phyloP scores from a whole-genome alignment of 371 early-diverging fungal genomes.

The Capniomyces stellatus region DNA sequence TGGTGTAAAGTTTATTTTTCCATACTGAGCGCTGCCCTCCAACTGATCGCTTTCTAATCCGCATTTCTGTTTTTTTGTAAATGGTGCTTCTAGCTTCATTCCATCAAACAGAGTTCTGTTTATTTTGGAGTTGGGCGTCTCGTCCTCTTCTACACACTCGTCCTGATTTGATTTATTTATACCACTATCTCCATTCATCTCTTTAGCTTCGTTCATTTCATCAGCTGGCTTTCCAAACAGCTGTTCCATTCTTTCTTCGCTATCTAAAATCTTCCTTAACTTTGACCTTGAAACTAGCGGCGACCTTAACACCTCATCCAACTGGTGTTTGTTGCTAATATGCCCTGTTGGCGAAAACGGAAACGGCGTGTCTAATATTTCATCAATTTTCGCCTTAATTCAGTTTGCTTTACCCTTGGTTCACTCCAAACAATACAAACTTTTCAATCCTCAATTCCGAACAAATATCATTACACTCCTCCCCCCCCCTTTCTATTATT shows the following conservation, averaged over 20 bases:
- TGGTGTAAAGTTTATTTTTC: too few relatives aligned
- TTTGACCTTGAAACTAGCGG: background rate
- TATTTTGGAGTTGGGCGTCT: background rate
- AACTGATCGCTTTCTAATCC: background rate
- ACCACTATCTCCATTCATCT: too few relatives aligned
- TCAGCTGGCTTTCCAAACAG: background rate
- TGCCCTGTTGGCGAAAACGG: constrained; percentile 20
- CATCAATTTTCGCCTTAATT: too few relatives aligned
- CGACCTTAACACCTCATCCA: background rate
- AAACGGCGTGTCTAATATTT: constrained; percentile 14
- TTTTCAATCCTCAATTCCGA: too few relatives aligned
- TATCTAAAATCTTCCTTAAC: background rate
- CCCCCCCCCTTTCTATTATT: too few relatives aligned
- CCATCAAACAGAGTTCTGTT: background rate
- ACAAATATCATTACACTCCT: too few relatives aligned
- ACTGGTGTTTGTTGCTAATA: background rate
- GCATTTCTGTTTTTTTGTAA: background rate
- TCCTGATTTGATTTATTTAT: too few relatives aligned
- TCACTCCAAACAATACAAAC: too few relatives aligned
- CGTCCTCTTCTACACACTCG: too few relatives aligned
- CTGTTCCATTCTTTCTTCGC: background rate
- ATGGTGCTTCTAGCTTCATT: background rate
- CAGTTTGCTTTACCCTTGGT: too few relatives aligned
- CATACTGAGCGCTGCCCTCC: background rate
- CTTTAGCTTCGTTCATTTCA: too few relatives aligned